phyloP scores from a whole-genome alignment of 148 eudicot genomes.

The Cornus controversa region DNA sequence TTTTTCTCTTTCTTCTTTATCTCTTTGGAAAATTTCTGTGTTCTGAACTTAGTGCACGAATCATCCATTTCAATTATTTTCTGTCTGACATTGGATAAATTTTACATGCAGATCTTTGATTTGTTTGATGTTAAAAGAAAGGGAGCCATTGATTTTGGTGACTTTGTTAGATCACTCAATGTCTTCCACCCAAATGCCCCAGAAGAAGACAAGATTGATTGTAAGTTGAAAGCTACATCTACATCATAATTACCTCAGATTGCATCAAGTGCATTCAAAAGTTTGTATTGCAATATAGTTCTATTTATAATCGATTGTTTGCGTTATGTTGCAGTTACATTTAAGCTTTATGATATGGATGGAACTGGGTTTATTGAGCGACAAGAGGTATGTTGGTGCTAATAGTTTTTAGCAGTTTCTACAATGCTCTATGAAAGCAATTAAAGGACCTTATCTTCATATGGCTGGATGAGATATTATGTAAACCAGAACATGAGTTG shows the following conservation, averaged over 20 bases:
- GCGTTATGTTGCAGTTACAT: constrained; percentile 61
- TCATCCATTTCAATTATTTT: neutral
- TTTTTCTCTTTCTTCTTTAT: neutral
- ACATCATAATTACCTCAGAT: neutral
- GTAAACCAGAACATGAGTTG: neutral
- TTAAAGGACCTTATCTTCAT: neutral
- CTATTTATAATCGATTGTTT: neutral
- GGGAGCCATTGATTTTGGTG: constrained; percentile 92
- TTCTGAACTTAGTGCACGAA: neutral
- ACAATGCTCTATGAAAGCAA: neutral
- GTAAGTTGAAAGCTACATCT: constrained; percentile 39
- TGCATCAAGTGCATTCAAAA: neutral
- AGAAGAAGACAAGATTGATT: constrained; percentile 78
- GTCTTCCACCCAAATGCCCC: constrained; percentile 94
- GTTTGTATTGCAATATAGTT: neutral
- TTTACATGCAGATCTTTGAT: constrained; percentile 72
- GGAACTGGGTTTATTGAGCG: constrained; percentile 87
- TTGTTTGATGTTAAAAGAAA: constrained; percentile 81
- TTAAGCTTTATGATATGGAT: constrained; percentile 89
- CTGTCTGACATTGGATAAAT: neutral
- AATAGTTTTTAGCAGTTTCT: neutral
- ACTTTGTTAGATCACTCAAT: constrained; percentile 76
- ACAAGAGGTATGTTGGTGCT: constrained; percentile 59
- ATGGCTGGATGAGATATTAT: neutral
- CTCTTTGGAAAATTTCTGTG: neutral